Percentiles rank a stretch among this genome's conserved stretches.
Evolutionary conservation across 2,329 filamentous ascomycete species (phyloP).

Genomic region (Cyclaneusma minus): DNA sequence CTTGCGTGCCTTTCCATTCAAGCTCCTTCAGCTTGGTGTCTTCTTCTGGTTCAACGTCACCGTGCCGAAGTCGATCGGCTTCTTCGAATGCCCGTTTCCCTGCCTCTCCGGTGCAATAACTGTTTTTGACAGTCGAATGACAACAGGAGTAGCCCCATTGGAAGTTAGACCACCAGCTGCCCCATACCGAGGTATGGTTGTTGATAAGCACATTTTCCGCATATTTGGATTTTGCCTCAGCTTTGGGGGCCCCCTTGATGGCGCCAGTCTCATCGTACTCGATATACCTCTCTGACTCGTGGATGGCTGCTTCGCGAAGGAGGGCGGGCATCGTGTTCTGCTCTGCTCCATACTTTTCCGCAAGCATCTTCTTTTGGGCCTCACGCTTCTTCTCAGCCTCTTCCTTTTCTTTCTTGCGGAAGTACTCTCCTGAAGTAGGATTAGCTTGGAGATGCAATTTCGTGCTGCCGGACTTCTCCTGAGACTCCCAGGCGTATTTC

Average conservation of each 20-base stretch:
- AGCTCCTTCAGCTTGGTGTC: conserved; percentile 15
- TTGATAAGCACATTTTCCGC: conserved; percentile 73
- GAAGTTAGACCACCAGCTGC: conserved; percentile 94
- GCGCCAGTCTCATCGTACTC: conserved; percentile 87
- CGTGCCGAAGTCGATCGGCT: conserved; percentile 42
- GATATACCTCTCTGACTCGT: conserved; percentile 73
- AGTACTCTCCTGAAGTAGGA: conserved; percentile 78
- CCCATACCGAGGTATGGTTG: conserved; percentile 89
- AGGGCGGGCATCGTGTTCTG: conserved; percentile 42
- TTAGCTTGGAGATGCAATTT: conserved; percentile 88
- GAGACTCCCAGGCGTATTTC: conserved; percentile 85
- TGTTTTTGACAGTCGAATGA: conserved; percentile 87
- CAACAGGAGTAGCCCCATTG: conserved; percentile 95
- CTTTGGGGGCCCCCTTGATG: conserved; percentile 74
- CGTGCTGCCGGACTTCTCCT: conserved; percentile 66
- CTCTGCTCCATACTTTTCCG: conserved; percentile 69
- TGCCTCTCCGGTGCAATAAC: conserved; percentile 88
- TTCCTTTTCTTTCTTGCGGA: conserved; percentile 63
- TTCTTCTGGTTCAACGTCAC: conserved; percentile 24
- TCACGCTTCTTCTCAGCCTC: conserved; percentile 55
- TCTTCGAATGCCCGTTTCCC: conserved; percentile 71
- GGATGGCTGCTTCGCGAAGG: conserved; percentile 50
- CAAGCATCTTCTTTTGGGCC: conserved; percentile 52
- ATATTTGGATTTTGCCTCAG: conserved; percentile 76
- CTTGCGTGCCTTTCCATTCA: conserved; percentile 5